These are phyloP conservation scores for Furcasterigmium sp. DNA, from an alignment of 2,329 filamentous ascomycete genomes.

Conservation along the genomic window DNA sequence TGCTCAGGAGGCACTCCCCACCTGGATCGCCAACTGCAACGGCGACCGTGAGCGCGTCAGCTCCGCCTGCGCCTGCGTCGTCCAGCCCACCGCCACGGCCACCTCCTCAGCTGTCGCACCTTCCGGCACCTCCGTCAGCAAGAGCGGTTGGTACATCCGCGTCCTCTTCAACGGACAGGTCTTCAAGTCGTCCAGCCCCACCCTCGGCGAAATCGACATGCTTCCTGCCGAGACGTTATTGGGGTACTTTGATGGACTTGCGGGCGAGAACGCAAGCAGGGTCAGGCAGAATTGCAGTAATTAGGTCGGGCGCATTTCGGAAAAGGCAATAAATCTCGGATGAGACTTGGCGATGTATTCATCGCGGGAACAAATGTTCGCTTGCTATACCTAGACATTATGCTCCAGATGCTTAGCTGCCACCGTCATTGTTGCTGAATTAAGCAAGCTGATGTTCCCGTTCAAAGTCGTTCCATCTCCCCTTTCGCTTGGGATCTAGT, in stretches of 20 bases:
- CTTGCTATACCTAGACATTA: background rate
- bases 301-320: conserved; percentile 6
- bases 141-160: conserved; percentile 47
- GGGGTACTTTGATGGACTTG: conserved; percentile 66
- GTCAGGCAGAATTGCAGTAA: conserved; percentile 30
- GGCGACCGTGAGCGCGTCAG: conserved; percentile 14
- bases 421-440: conserved; percentile 1
- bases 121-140: conserved; percentile 6
- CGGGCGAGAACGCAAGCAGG: conserved; percentile 46
- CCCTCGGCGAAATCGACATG: conserved; percentile 66
- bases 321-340: background rate
- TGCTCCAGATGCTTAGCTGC: conserved; percentile 1
- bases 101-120: conserved; percentile 4
- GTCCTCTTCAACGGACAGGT: conserved; percentile 68
- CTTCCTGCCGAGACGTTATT: conserved; percentile 59
- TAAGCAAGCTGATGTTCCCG: background rate
- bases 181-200: conserved; percentile 62
- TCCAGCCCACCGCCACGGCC: conserved; percentile 8
- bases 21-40: conserved; percentile 19
- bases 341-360: background rate
- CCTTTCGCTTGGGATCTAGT: conserved; percentile 68
- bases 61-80: conserved; percentile 22
- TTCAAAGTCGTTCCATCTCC: conserved; percentile 71
- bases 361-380: background rate
- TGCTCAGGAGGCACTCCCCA: conserved; percentile 11